These are phyloP conservation scores for Austroboletus niveus DNA, from an alignment of 1,284 basidiomycete species.

Conservation along the genomic window DNA sequence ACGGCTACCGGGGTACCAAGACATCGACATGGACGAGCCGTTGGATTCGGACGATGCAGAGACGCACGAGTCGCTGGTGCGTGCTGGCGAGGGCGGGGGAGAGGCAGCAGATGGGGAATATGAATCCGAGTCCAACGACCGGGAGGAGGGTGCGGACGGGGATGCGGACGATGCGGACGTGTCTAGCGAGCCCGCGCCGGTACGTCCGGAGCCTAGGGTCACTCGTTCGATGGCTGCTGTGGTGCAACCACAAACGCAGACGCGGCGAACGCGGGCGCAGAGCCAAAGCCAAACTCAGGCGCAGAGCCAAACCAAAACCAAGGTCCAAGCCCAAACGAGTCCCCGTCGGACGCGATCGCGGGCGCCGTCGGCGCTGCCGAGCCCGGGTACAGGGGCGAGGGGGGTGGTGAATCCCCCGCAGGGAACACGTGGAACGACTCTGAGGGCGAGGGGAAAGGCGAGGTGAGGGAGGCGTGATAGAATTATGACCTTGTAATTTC, in stretches of 20 bases:
- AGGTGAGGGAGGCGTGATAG: not conserved
- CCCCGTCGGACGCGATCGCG: slow-evolving; percentile 10
- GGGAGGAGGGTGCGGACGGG: not conserved
- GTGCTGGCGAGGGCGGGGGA: not conserved
- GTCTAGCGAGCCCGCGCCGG: not conserved
- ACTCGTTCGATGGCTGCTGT: slow-evolving; percentile 10
- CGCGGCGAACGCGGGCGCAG: not conserved
- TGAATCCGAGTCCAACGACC: not conserved
- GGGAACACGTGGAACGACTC: slow-evolving; percentile 8
- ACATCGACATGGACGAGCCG: slow-evolving; percentile 13
- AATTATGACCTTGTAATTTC: not conserved
- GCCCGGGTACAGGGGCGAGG: slow-evolving; percentile 20
- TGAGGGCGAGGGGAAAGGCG: too few relatives aligned
- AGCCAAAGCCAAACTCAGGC: not conserved
- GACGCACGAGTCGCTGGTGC: slow-evolving; percentile 20
- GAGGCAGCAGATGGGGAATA: not conserved
- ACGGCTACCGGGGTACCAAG: slow-evolving; percentile 12
- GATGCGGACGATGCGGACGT: slow-evolving; percentile 15
- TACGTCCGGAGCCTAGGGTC: not conserved
- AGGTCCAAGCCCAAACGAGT: too few relatives aligned
- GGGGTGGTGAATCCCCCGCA: slow-evolving; percentile 12
- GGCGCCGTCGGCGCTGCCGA: slow-evolving; percentile 12
- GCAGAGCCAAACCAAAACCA: not conserved
- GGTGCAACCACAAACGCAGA: not conserved
- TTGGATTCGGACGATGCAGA: slow-evolving; percentile 32